A percentile compares a stretch with the other conserved stretches of the same genome.
These are phyloP conservation scores for Tilletia horrida DNA, from an alignment of 1,284 basidiomycete genomes.

Conservation along the genomic window DNA sequence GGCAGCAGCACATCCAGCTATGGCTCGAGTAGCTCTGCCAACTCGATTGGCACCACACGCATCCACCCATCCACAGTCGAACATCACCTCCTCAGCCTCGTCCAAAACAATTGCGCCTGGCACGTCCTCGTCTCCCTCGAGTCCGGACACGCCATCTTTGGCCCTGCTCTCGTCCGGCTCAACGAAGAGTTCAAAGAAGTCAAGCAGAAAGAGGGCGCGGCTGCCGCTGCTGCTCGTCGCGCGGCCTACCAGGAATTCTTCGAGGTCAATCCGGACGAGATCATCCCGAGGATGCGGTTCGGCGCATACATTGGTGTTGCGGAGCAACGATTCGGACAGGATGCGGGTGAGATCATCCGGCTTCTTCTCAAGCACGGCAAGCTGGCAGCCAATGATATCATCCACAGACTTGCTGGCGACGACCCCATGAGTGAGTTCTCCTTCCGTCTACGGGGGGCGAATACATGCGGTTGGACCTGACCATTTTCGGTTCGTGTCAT, in stretches of 20 bases:
- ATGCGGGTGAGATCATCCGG: slow-evolving; percentile 60
- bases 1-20: slow-evolving; percentile 21
- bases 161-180: slow-evolving; percentile 17
- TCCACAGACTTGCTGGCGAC: slow-evolving; percentile 61
- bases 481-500: not conserved
- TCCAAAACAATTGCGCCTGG: slow-evolving; percentile 74
- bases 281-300: slow-evolving; percentile 53
- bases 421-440: slow-evolving; percentile 31
- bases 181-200: slow-evolving; percentile 29
- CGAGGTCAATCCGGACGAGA: slow-evolving; percentile 55
- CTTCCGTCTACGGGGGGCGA: not conserved
- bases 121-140: slow-evolving; percentile 37
- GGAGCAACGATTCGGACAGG: slow-evolving; percentile 64
- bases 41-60: slow-evolving; percentile 18
- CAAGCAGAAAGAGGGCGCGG: slow-evolving; percentile 17
- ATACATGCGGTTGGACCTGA: not conserved
- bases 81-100: slow-evolving; percentile 73
- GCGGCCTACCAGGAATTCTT: slow-evolving; percentile 47
- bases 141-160: slow-evolving; percentile 6
- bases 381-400: slow-evolving; percentile 70
- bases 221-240: slow-evolving; percentile 6
- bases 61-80: slow-evolving; percentile 60
- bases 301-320: slow-evolving; percentile 72
- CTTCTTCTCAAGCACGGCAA: slow-evolving; percentile 77
- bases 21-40: slow-evolving; percentile 19